Evolutionary conservation across 202 grass and related monocot species (phyloP), one percentile per base, ranked within the genome.

Genomic region (Miscanthus sacchariflorus): DNA sequence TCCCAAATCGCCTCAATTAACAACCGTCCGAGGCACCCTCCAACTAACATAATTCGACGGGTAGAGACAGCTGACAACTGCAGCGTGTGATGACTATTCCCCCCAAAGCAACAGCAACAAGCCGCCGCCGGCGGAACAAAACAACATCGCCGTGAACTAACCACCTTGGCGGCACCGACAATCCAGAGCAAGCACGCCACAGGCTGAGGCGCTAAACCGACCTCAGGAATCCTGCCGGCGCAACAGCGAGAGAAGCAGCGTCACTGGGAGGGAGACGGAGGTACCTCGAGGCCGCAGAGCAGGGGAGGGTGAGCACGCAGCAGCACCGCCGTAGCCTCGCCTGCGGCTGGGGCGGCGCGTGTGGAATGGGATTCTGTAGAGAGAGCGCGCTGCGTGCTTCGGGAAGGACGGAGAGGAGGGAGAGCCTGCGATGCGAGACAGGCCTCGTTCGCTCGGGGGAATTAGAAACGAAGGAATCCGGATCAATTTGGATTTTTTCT

Each of bases 1-100:
- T 73, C 77, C 72, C 82, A 72, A 85, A 81, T 88, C 71, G 45
- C 68, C 56, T 49, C 72, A 10, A 85, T 56, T 58, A 77, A 77
- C 46, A 89, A 73, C 25, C 25, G 12, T 18, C 49, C 49, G 6
- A 73, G 42, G 23, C 83, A 77, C 23, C 25, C 19, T 38, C 67
- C 63, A 85, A 56, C 78, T 24, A 68, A 68, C 54, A 67, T 19
- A 92, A 83, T 65, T 71, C 52, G 58, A 80, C 24, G 23, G 70
- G 58, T 70, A 74, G 70, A 58, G 70, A 56, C 86, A 91, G 54
- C 86, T 78, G 77, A 38, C 80, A 56, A 58, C 17, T 36, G 80
- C 78, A 48, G 54, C 30, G 2, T 30, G 76, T 4, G 23, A 74
- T 4, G 70, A 45, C 35, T 21, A 88, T 76, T 90, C 83, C 73